Evolutionary conservation across 1,284 basidiomycete genomes (phyloP), one percentile per base, ranked within the genome.

Genomic region (Leccinum pseudoinsigne): DNA sequence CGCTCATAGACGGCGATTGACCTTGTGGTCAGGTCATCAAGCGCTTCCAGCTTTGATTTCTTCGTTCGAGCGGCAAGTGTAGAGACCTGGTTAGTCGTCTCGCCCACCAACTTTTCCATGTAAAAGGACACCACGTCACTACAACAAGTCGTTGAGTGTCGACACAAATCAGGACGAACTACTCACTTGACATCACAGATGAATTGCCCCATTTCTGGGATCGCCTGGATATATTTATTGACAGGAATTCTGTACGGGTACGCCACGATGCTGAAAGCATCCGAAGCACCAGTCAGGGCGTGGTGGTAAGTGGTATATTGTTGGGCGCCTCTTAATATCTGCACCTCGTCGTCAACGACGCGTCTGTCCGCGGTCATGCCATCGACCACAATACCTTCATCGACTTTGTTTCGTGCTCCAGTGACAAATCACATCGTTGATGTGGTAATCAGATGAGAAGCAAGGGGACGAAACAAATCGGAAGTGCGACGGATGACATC

Each of bases 401-500:
- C 5, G 26, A 26, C 1, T 1, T 26, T 26, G 1, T 26, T 26
- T 26, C 1, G 26, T 26, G 26, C 26, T 26, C 4, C 26, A 26
- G 26, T 26, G 26, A 26, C 26, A 26, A 26, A 26, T 26, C 4
- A 5, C 26, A 26, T 26, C 1, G 4, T 1, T 26, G 26, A 26
- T 26, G 26, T 1, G 26, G 26, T 26, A 1, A 1, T 72, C 31
- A 79, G 62, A 34, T 74, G 71, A 1, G 69, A 64, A 1, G 64
- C 63, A 3, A 74, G 58, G 0, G 68, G 59, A 0, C 2, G 62
- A 3, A 55, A 77, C 14, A 70, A 53, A 5, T 64, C 57, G 1
- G 70, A 60, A 0, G 67, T 59, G 9, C 70, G 69, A 34, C 60
- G 64, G 7, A 76, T 38, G 40, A 73, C 23, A 16, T 67, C 67